Evolutionary conservation across 108 stramenopile species (phyloP), one percentile per base, ranked within the genome.

Genomic region (Mediolabrus comicus): DNA sequence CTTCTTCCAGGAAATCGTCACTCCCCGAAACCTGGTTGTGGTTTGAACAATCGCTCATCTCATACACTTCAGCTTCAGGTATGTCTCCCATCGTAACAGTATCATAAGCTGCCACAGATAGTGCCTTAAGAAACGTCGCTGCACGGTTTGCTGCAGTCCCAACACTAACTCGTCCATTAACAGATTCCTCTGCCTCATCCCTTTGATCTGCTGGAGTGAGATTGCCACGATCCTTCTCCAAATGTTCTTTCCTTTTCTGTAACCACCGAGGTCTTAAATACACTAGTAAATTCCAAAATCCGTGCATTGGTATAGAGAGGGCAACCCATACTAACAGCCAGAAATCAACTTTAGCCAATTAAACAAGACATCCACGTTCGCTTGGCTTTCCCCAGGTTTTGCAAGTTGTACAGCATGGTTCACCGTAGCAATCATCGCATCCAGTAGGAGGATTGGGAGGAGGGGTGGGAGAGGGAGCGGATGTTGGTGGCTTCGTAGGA

Each of bases 281-380:
- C 5, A 61, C 59, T 12, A 61, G 19, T 19, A 61, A 33, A 17
- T 71, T 71, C 17, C 61, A 51, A 51, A 71, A 63, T 2, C 70
- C 69, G 33, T 71, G 70, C 53, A 66, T 55, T 11, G 54, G 54
- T 25, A 55, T 55, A 8, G 54, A 55, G 3, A 55, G 54, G 13
- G 54, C 10, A 7, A 55, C 22, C 54, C 54, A 55, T 7, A 55
- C 13, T n/a, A 55, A 55, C 17, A 55, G 14, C 54, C 54, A 55
- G 54, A n/a, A n/a, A n/a, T n/a, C n/a, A n/a, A n/a, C n/a, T n/a
- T n/a, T n/a, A n/a, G n/a, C n/a, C n/a, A n/a, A n/a, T n/a, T n/a
- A n/a, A n/a, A n/a, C n/a, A n/a, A n/a, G n/a, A n/a, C n/a, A n/a
- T n/a, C n/a, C n/a, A n/a, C n/a, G n/a, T n/a, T n/a, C n/a, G n/a